Percentiles rank a stretch among this genome's conserved stretches.
These are phyloP conservation scores for Mikania micrantha DNA, from an alignment of 129 eudicot species.

Conservation along the genomic window DNA sequence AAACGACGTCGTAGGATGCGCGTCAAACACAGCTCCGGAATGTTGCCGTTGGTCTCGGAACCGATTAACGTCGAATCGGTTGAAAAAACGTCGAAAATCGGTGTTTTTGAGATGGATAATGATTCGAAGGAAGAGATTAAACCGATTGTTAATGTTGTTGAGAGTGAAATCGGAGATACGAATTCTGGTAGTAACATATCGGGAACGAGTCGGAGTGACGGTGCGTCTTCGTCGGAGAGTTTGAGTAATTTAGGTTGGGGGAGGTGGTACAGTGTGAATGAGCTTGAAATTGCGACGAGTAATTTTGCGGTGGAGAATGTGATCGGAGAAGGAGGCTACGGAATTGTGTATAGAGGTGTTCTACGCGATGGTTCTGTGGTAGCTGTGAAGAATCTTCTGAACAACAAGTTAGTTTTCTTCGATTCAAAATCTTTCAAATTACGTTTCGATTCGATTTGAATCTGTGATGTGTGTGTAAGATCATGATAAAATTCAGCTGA, in stretches of 20 bases:
- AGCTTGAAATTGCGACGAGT: constrained; percentile 57
- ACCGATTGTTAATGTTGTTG: constrained; percentile 29
- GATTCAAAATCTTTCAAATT: neutral
- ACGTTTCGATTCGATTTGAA: neutral
- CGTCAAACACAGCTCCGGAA: constrained; percentile 42
- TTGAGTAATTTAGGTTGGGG: constrained; percentile 64
- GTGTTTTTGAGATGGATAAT: constrained; percentile 21
- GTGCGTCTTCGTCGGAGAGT: constrained; percentile 44
- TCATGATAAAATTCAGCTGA: too few relatives aligned
- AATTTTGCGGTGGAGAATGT: constrained; percentile 57
- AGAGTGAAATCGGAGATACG: constrained; percentile 40
- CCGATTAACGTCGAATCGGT: constrained; percentile 13
- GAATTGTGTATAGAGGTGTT: constrained; percentile 71
- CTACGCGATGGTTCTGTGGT: constrained; percentile 64
- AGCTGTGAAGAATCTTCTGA: constrained; percentile 76
- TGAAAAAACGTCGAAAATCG: constrained; percentile 6
- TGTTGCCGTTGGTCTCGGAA: constrained; percentile 47
- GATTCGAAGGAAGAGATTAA: constrained; percentile 20
- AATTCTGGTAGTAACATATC: constrained; percentile 53
- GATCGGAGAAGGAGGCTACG: constrained; percentile 90
- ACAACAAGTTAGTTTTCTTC: constrained; percentile 58
- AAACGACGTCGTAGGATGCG: constrained; percentile 48
- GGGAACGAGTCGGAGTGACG: constrained; percentile 47
- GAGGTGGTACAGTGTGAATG: constrained; percentile 63
- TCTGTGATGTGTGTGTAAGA: too few relatives aligned